These are phyloP conservation scores for Cavenderia fasciculata DNA, from an alignment of 78 protist species.

Conservation along the genomic window DNA sequence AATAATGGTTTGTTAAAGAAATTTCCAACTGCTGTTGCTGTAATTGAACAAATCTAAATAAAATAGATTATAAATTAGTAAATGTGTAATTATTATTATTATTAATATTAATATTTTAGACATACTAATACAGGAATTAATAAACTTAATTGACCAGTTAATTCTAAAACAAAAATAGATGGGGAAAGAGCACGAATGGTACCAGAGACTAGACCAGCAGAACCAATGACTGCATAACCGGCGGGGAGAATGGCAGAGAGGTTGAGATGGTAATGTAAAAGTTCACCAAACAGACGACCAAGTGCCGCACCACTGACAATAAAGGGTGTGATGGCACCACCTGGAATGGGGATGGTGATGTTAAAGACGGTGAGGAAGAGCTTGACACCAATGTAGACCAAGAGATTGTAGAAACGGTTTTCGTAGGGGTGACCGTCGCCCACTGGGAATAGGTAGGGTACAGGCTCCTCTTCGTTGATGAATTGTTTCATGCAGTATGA, in stretches of 20 bases:
- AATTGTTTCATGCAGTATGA: constrained; percentile 49
- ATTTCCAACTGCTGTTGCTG: constrained; percentile 78
- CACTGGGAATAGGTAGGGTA: constrained; percentile 11
- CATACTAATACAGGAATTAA: constrained; percentile 84
- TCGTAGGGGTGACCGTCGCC: background rate
- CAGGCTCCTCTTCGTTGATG: background rate
- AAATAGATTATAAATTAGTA: too few species aligned
- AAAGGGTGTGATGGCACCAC: constrained; percentile 87
- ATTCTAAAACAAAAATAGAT: constrained; percentile 84
- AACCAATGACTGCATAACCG: constrained; percentile 88
- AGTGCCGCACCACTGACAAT: constrained; percentile 84
- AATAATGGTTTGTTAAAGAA: constrained; percentile 76
- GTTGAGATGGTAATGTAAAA: constrained; percentile 20
- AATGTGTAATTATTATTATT: too few species aligned
- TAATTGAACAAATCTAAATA: constrained; percentile 80
- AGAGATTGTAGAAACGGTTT: constrained; percentile 15
- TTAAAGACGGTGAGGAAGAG: constrained; percentile 65
- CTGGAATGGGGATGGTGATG: constrained; percentile 82
- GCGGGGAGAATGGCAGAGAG: constrained; percentile 18
- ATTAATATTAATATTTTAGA: too few species aligned
- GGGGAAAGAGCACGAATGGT: constrained; percentile 86
- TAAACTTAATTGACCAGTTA: constrained; percentile 86
- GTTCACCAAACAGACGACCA: constrained; percentile 85
- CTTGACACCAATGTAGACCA: constrained; percentile 54
- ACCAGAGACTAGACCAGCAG: constrained; percentile 88